Base-by-base conservation (phyloP, 345 rosid genomes). In the Dimocarpus longan region DNA sequence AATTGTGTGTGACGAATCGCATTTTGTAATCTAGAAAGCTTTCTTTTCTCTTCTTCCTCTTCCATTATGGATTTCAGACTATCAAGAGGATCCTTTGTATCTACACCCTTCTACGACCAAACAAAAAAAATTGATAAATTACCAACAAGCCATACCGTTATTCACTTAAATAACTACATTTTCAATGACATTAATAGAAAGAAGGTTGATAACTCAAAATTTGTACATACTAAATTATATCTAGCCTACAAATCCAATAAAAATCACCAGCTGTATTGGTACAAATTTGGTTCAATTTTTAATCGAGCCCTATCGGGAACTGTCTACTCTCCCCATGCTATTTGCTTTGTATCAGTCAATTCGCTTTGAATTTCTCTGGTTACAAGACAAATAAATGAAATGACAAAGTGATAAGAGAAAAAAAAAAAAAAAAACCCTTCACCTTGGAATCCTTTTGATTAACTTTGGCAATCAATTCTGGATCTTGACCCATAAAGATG, bases 401-500 rank as follows among this genome's bases (percentile, higher is more conserved):
- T 24, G 71, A 32, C 66, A 68, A 26, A 21, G 57, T 3, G 66
- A 76, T 73, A 39, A 82, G 81, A 32, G 2, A 32, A 32, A 32
- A 32, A 60, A 6, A 76, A 26, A 26, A 26, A 26, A 26, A 75
- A n/a, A n/a, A n/a, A n/a, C n/a, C n/a, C 46, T 71, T 46, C 67
- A 86, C 93, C 89, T 88, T 80, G 75, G 62, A 89, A 52, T 76
- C 84, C 88, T 87, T 87, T 71, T 80, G 68, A 74, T 80, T 86
- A 69, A 89, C 93, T 76, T 84, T 86, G 74, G 91, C 91, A 76
- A 89, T 74, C 79, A 89, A 85, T 74, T 90, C 93, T 44, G 94
- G 92, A 46, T 93, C 95, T 85, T 94, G 98, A 50, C 94, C 93
- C 75, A 85, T 69, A 50, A 94, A 90, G 83, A 88, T 89, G 84